A percentile compares a stretch with the other conserved stretches of the same genome.
Conservation (phyloP, 768 basidiomycete genomes). For the Termitomyces sp. region DNA sequence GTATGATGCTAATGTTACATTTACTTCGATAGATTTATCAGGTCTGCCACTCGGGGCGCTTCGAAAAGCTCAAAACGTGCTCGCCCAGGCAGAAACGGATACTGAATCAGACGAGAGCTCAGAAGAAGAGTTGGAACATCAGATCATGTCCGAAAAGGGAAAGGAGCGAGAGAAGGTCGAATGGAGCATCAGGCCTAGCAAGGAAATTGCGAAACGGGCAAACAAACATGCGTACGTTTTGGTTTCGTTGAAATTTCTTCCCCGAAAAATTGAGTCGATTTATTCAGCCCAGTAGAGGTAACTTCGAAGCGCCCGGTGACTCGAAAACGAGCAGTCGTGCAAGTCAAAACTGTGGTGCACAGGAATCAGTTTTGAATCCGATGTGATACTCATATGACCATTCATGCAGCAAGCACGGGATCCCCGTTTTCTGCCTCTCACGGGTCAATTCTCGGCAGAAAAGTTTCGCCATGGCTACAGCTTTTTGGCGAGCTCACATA, state of each 20-base stretch:
- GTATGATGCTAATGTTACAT: background rate
- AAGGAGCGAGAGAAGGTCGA: conserved; percentile 31
- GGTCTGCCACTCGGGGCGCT: conserved; percentile 59
- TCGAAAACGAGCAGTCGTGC: conserved; percentile 63
- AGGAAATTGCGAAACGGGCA: conserved; percentile 51
- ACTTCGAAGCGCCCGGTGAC: conserved; percentile 84
- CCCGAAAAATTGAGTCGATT: background rate
- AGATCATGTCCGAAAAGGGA: conserved; percentile 1
- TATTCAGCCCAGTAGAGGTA: conserved; percentile 66
- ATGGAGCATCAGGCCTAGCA: conserved; percentile 36
- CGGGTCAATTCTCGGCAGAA: conserved; percentile 61
- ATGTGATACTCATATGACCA: background rate
- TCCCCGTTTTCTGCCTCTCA: conserved; percentile 75
- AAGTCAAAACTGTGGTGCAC: conserved; percentile 59
- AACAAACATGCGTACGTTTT: conserved; percentile 83
- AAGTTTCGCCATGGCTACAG: conserved; percentile 68
- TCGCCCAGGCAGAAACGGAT: conserved; percentile 37
- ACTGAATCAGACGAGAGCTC: conserved; percentile 15
- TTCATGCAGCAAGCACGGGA: conserved; percentile 66
- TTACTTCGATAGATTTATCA: conserved; percentile 42
- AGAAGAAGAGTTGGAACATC: conserved; percentile 9
- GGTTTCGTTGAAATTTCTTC: background rate
- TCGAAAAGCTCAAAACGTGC: conserved; percentile 55
- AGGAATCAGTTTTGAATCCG: background rate
- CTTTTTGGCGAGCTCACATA: conserved; percentile 67